phyloP scores from a whole-genome alignment of 179 eudicot genomes.

The Heliamphora pulchella region DNA sequence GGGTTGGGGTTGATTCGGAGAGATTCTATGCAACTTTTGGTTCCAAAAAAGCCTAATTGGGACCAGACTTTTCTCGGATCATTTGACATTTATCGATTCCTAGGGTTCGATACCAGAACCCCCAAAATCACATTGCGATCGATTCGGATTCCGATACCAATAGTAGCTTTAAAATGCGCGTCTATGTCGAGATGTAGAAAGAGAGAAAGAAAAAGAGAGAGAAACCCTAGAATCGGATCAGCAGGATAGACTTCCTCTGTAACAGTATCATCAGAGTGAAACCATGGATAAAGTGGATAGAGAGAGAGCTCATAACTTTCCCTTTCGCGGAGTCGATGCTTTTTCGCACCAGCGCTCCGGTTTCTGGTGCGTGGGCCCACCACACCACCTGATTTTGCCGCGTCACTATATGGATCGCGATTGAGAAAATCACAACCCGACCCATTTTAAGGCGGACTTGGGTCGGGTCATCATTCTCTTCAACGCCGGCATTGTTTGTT shows the following conservation, averaged over 20 bases:
- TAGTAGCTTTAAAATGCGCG: not conserved
- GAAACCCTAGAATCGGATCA: conserved; percentile 7
- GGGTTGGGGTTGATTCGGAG: conserved; percentile 3
- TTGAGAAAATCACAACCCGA: not conserved
- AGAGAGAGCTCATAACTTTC: conserved; percentile 6
- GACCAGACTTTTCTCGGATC: conserved; percentile 7
- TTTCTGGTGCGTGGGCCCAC: not conserved
- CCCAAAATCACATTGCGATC: not conserved
- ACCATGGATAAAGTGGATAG: conserved; percentile 3
- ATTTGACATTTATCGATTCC: conserved; percentile 6
- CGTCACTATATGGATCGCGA: not conserved
- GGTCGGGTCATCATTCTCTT: too few relatives aligned
- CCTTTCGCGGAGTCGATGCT: conserved; percentile 9
- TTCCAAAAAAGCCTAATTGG: conserved; percentile 7
- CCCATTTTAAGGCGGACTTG: too few relatives aligned
- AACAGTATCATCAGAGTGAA: not conserved
- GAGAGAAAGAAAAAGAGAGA: not conserved
- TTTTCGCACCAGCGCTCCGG: conserved; percentile 3
- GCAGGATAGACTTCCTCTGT: not conserved
- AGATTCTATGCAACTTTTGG: conserved; percentile 12
- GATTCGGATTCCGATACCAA: not conserved
- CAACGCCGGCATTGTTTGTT: too few relatives aligned
- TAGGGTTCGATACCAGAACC: conserved; percentile 13
- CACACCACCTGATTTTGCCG: conserved; percentile 9
- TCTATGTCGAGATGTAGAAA: not conserved